Conservation (phyloP, 805 yeast genomes). For the Cyberlindnera euphorbiiphila region DNA sequence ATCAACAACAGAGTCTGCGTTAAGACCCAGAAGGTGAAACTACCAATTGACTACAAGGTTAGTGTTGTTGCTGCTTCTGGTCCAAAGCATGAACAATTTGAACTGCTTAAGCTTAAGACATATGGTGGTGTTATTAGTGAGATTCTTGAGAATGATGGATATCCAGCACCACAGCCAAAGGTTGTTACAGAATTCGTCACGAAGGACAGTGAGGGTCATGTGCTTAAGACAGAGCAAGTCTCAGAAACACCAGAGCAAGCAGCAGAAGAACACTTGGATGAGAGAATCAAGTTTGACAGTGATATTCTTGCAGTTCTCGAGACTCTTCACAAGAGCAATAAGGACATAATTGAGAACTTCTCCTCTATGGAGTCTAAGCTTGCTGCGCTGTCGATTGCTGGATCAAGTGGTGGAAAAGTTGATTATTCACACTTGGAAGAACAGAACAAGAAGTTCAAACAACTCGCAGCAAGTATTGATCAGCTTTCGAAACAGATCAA, state of each 20-base stretch:
- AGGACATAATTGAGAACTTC: constrained; percentile 17
- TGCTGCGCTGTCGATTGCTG: constrained; percentile 13
- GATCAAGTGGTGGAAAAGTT: constrained; percentile 8
- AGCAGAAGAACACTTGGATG: neutral
- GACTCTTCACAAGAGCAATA: constrained; percentile 19
- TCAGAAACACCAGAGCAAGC: neutral
- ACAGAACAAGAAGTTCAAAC: constrained; percentile 16
- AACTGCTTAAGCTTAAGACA: constrained; percentile 54
- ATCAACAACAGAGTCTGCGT: constrained; percentile 69
- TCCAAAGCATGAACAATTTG: constrained; percentile 53
- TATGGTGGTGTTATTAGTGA: constrained; percentile 52
- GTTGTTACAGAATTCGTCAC: constrained; percentile 39
- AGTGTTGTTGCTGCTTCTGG: constrained; percentile 53
- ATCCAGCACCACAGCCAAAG: constrained; percentile 41
- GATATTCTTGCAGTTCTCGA: constrained; percentile 11
- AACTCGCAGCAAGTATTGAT: constrained; percentile 1
- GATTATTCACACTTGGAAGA: constrained; percentile 24
- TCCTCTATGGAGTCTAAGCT: constrained; percentile 18
- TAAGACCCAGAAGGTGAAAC: constrained; percentile 51
- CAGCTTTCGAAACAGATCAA: constrained; percentile 1
- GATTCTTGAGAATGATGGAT: constrained; percentile 55
- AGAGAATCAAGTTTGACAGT: constrained; percentile 10
- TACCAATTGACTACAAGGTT: constrained; percentile 42
- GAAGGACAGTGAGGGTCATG: constrained; percentile 32
- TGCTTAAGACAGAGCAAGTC: constrained; percentile 1